Conservation (phyloP, 768 basidiomycete genomes). For the Favolaschia claudopus region DNA sequence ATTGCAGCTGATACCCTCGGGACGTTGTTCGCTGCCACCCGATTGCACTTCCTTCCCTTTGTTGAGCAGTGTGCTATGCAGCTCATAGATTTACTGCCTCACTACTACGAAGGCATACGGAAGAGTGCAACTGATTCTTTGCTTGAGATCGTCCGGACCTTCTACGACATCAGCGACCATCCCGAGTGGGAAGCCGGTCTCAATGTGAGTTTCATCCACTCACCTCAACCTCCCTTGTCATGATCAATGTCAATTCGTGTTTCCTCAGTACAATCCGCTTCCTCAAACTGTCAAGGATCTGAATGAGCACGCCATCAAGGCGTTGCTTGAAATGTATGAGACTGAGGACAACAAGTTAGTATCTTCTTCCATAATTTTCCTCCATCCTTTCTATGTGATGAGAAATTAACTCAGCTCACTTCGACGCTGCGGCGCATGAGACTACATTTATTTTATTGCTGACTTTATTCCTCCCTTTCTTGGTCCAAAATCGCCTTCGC, state of each 20-base stretch:
- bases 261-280: conserved; percentile 53
- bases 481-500: conserved; percentile 11
- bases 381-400: conserved; percentile 47
- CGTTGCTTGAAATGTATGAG: conserved; percentile 88
- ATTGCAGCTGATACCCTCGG: conserved; percentile 97
- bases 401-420: conserved; percentile 80
- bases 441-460: conserved; percentile 49
- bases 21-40: conserved; percentile 84
- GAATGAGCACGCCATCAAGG: conserved; percentile 73
- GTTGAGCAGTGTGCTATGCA: conserved; percentile 84
- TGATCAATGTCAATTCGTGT: conserved; percentile 10
- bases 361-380: conserved; percentile 10
- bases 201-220: conserved; percentile 50
- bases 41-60: conserved; percentile 87
- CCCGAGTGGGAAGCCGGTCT: conserved; percentile 85
- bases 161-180: conserved; percentile 87
- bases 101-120: conserved; percentile 98
- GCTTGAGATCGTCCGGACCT: conserved; percentile 87
- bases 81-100: conserved; percentile 79
- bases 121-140: conserved; percentile 91
- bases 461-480: conserved; percentile 33
- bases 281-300: conserved; percentile 80
- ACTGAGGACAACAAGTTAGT: conserved; percentile 97
- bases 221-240: neutral
- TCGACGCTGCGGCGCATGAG: conserved; percentile 73